phyloP scores from a whole-genome alignment of 495 filamentous ascomycete species.

The Parmelia sp. region DNA sequence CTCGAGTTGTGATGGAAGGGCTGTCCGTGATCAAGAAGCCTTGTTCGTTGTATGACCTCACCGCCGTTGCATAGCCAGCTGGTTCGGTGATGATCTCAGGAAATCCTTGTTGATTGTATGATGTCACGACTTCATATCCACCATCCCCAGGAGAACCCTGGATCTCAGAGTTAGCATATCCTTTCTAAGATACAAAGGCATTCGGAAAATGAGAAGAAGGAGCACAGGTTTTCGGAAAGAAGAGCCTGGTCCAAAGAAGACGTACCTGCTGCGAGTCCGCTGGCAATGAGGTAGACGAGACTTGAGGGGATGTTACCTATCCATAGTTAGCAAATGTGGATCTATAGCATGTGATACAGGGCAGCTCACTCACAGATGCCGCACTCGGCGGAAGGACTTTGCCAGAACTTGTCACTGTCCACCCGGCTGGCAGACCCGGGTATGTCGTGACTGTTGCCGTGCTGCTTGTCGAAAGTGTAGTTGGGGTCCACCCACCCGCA shows the following conservation, averaged over 20 bases:
- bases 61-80: constrained; percentile 27
- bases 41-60: constrained; percentile 36
- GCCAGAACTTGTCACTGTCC: constrained; percentile 65
- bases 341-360: constrained; percentile 24
- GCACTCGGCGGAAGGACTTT: constrained; percentile 46
- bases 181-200: neutral
- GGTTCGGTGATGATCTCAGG: constrained; percentile 33
- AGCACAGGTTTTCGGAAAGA: neutral
- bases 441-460: constrained; percentile 38
- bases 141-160: constrained; percentile 35
- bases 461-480: constrained; percentile 36
- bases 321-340: constrained; percentile 30
- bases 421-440: constrained; percentile 59
- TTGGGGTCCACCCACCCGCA: constrained; percentile 56
- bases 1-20: constrained; percentile 14
- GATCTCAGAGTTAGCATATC: neutral
- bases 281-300: constrained; percentile 43
- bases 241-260: constrained; percentile 26
- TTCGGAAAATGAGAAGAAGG: neutral
- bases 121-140: constrained; percentile 40
- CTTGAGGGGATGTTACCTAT: constrained; percentile 41
- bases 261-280: constrained; percentile 36
- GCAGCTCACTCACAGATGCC: constrained; percentile 47
- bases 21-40: constrained; percentile 38
- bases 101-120: constrained; percentile 41